Evolutionary conservation across 1,284 basidiomycete genomes (phyloP), one percentile per base, ranked within the genome.

Genomic region (Fistulinella cinereoalba): DNA sequence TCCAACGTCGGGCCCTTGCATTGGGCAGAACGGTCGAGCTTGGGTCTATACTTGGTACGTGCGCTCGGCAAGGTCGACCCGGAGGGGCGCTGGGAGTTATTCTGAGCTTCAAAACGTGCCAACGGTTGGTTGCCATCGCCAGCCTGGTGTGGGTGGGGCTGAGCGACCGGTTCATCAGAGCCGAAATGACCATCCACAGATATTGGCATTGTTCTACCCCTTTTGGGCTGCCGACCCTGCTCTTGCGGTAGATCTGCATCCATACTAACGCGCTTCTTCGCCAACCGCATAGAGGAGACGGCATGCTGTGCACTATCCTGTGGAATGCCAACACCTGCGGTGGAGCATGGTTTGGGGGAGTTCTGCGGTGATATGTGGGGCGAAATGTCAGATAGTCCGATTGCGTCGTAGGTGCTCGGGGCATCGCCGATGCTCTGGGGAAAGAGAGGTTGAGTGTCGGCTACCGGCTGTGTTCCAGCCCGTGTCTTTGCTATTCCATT

Each of bases 311-410:
- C 31, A 28, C 45, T 51, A 44, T 61, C 48, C 53, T 59, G 58
- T 61, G 25, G 18, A 40, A 16, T 10, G 52, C 49, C 45, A 55
- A 40, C 28, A 37, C 36, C 1, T 18, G 33, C 42, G 47, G 56
- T n/a, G 28, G 45, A 37, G 37, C 37, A 28, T 48, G 49, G 33
- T 8, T 28, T 32, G 24, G 28, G 39, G 47, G 37, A 46, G 31
- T 44, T 47, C 44, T n/a, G 44, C 33, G 44, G 44, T 36, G 32
- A 33, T 53, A 77, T 76, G 47, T 58, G 60, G 48, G 78, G 76
- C 9, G 78, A 79, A 54, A 79, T 66, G 55, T 79, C 76, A 42
- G 75, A 77, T 52, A 79, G 37, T 34, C 73, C 75, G 39, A 80
- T 66, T 27, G 51, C 51, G 49, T 61, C 49, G 32, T 47, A 45